A percentile compares a stretch with the other conserved stretches of the same genome.
These are phyloP conservation scores for Perkinsus chesapeaki DNA, from an alignment of 169 alveolate species.

Conservation along the genomic window DNA sequence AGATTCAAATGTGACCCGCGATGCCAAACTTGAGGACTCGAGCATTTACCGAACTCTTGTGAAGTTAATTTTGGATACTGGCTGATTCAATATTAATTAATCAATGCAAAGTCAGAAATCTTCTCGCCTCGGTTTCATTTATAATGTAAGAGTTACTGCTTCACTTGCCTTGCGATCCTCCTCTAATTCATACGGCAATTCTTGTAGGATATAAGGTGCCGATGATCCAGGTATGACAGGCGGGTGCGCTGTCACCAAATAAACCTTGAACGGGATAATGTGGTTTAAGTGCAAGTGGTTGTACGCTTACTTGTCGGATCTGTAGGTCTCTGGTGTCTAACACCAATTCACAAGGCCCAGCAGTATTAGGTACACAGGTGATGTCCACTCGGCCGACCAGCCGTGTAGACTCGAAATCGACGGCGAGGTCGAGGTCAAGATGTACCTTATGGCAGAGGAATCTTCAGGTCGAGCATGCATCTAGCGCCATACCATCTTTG, in stretches of 20 bases:
- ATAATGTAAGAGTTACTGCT: too few species aligned
- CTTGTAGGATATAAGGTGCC: conserved; percentile 10
- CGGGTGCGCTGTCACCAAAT: not conserved
- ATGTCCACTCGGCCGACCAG: not conserved
- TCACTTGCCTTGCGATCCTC: not conserved
- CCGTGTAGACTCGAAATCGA: not conserved
- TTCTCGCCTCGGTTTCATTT: too few species aligned
- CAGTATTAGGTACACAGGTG: not conserved
- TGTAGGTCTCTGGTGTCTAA: conserved; percentile 10
- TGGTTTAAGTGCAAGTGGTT: not conserved
- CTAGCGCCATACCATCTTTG: not conserved
- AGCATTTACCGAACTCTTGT: too few species aligned
- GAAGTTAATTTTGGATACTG: too few species aligned
- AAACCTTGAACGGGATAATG: not conserved
- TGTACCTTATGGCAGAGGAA: not conserved
- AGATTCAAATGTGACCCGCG: too few species aligned
- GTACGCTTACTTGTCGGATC: conserved; percentile 4
- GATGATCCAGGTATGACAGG: not conserved
- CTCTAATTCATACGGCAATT: not conserved
- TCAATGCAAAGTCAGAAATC: too few species aligned
- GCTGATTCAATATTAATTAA: too few species aligned
- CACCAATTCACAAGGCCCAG: not conserved
- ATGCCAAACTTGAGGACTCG: too few species aligned
- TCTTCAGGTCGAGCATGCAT: not conserved
- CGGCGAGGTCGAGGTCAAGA: not conserved